A percentile compares a stretch with the other conserved stretches of the same genome.
These are phyloP conservation scores for Hypoxylon sp. DNA, from an alignment of 2,329 filamentous ascomycete species.

Conservation along the genomic window DNA sequence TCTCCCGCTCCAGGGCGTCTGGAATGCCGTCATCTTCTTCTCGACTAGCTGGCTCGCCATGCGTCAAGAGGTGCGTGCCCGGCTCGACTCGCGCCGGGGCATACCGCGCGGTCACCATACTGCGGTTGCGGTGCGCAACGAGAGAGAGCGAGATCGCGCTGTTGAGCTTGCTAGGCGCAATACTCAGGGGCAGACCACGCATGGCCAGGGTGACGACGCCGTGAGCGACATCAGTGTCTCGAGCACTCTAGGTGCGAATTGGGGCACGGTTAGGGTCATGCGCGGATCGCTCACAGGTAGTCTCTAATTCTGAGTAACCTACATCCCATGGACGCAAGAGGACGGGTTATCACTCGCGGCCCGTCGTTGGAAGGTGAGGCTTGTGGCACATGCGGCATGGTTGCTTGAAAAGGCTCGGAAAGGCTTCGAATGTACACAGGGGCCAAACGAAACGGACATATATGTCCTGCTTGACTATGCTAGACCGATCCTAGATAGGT, in stretches of 20 bases:
- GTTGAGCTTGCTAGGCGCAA: constrained; percentile 41
- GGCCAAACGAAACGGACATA: not conserved
- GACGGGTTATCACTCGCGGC: not conserved
- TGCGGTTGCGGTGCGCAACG: constrained; percentile 47
- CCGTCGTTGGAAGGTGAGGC: not conserved
- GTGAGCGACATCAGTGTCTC: constrained; percentile 35
- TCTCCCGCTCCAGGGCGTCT: constrained; percentile 81
- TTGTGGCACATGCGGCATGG: not conserved
- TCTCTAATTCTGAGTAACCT: constrained; percentile 1
- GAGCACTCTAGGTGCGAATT: constrained; percentile 19
- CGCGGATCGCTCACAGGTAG: constrained; percentile 39
- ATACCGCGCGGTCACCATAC: constrained; percentile 47
- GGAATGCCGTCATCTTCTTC: constrained; percentile 84
- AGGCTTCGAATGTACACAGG: constrained; percentile 2
- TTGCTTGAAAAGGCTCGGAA: not conserved
- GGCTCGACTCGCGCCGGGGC: constrained; percentile 40
- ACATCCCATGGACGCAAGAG: not conserved
- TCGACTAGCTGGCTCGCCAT: constrained; percentile 68
- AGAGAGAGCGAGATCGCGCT: constrained; percentile 46
- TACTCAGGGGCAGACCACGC: constrained; percentile 3
- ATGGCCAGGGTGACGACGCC: constrained; percentile 33
- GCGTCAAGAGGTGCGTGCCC: constrained; percentile 51
- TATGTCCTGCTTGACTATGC: not conserved
- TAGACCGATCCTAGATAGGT: not conserved
- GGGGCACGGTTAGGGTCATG: constrained; percentile 46